A percentile compares a stretch with the other conserved stretches of the same genome.
Conservation (phyloP, 2,329 filamentous ascomycete species). For the Aschersonia sp. region DNA sequence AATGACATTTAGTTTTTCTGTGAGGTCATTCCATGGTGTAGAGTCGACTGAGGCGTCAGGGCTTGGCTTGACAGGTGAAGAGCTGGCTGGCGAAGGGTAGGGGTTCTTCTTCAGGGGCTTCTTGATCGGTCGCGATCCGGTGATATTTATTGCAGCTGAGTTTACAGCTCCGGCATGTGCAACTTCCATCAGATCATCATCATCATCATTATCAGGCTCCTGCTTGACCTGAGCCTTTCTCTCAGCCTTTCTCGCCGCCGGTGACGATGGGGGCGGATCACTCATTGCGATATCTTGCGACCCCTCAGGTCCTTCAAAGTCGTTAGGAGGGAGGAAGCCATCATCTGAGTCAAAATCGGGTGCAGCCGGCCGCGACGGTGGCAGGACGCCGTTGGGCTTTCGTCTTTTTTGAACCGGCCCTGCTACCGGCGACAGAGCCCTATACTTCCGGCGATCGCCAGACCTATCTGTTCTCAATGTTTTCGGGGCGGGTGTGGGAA, state of each 20-base stretch:
- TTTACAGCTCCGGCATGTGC: conserved; percentile 59
- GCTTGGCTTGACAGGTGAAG: conserved; percentile 50
- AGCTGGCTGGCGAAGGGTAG: conserved; percentile 58
- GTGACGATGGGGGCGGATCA: conserved; percentile 76
- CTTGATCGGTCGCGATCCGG: conserved; percentile 57
- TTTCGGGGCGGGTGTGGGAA: conserved; percentile 37
- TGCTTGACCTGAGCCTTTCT: conserved; percentile 45
- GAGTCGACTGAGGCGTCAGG: conserved; percentile 54
- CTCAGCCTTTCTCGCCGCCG: conserved; percentile 62
- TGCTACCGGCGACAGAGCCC: conserved; percentile 63
- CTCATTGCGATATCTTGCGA: conserved; percentile 55
- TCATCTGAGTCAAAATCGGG: conserved; percentile 35
- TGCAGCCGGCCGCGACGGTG: conserved; percentile 27
- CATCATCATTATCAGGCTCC: conserved; percentile 48
- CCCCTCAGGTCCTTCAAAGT: conserved; percentile 47
- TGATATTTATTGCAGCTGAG: conserved; percentile 65
- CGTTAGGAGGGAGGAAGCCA: conserved; percentile 34
- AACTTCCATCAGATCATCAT: conserved; percentile 79
- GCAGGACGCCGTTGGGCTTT: conserved; percentile 34
- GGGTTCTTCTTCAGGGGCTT: conserved; percentile 55
- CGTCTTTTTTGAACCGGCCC: conserved; percentile 39
- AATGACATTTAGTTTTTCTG: conserved; percentile 71
- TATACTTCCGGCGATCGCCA: conserved; percentile 62
- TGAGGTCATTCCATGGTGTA: conserved; percentile 77
- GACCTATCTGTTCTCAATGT: conserved; percentile 52